Base-by-base conservation (phyloP, 176 grass and related monocot genomes). In the Stipa capillata region DNA sequence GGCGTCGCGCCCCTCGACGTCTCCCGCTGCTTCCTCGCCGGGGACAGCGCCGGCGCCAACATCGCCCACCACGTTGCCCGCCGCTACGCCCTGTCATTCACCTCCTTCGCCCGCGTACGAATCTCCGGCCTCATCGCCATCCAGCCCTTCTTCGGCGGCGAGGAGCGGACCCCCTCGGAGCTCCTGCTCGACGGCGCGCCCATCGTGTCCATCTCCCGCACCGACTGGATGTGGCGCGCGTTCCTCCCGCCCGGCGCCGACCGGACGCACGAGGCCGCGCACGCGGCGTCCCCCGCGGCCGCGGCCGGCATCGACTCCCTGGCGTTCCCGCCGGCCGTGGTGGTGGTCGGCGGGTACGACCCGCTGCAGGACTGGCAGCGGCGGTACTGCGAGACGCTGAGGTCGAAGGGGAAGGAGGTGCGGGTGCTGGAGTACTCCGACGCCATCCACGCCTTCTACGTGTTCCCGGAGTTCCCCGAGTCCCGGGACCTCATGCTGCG, bases 31-130 rank as follows among this genome's bases (percentile, higher is more conserved):
- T 97, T 92, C 83, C 80, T 97, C 44, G 81, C 78, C 25, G 91
- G 94, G 8, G 94, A 94, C 78, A 94, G 91, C 69, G 91, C 94
- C 1, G 91, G 94, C 2, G 91, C 70, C 33, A 97, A 97, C 85
- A 94, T 94, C 79, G 71, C 76, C 4, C 93, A 93, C 85, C 87
- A 93, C 59, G 67, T 88, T 8, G 85, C 85, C 24, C 78, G 87
- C 61, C 85, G 79, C 36, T 94, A 85, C 81, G 72, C 84, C 6
- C 42, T 57, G 4, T n/a, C n/a, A n/a, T n/a, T n/a, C n/a, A n/a
- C n/a, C n/a, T n/a, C n/a, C n/a, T n/a, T n/a, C n/a, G n/a, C n/a
- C n/a, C n/a, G n/a, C 36, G 49, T 94, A 27, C 77, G 84, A 0
- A 5, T 94, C 25, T 48, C 63, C 1, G 86, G 92, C 45, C 5